A percentile compares a stretch with the other conserved stretches of the same genome.
Evolutionary conservation across 129 eudicot species (phyloP).

Genomic region (Smallanthus sonchifolius): DNA sequence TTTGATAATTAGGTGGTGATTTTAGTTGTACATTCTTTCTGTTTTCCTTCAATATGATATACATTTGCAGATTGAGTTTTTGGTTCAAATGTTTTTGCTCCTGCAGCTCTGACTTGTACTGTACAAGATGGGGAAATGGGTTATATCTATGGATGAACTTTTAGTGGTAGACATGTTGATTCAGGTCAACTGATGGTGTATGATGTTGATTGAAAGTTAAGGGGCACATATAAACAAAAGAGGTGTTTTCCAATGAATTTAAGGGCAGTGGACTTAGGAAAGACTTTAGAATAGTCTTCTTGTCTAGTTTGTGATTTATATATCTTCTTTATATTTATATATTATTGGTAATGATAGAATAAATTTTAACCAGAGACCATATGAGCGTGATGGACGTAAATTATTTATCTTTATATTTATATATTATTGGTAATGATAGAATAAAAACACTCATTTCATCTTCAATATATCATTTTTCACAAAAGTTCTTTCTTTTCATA

Average conservation of each 20-base stretch:
- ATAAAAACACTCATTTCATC: too few species aligned
- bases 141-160: neutral
- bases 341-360: too few species aligned
- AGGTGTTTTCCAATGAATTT: neutral
- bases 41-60: neutral
- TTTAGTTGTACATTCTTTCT: neutral
- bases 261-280: neutral
- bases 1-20: neutral
- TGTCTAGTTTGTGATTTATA: neutral
- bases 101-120: neutral
- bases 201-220: neutral
- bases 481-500: too few species aligned
- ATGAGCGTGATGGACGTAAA: too few species aligned
- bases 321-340: neutral
- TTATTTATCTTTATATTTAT: too few species aligned
- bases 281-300: constrained; percentile 3
- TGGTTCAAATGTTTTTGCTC: neutral
- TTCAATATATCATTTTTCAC: too few species aligned
- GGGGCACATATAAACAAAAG: neutral
- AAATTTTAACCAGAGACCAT: too few species aligned
- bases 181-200: neutral
- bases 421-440: too few species aligned
- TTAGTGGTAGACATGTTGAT: neutral
- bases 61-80: neutral
- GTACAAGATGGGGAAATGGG: neutral